phyloP scores from a whole-genome alignment of 129 eudicot genomes.

The Saposhnikovia divaricata region DNA sequence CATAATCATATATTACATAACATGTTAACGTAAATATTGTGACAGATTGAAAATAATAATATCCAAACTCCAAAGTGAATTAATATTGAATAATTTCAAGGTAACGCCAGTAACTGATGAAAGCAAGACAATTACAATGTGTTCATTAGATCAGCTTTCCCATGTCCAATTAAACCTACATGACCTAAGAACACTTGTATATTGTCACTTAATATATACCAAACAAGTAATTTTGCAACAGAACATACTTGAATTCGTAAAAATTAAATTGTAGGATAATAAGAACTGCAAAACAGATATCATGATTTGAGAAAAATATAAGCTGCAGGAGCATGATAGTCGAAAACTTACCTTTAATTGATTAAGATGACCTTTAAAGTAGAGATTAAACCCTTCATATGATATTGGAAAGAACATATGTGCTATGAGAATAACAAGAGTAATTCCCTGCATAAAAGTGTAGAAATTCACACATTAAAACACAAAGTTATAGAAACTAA shows the following conservation, averaged over 20 bases:
- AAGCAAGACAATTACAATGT: neutral
- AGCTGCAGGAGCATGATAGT: neutral
- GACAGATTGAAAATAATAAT: neutral
- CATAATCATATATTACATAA: neutral
- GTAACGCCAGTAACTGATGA: neutral
- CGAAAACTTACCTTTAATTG: conserved; percentile 52
- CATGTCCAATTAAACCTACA: neutral
- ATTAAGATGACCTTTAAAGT: conserved; percentile 62
- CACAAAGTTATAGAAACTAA: too few species aligned
- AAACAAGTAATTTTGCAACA: neutral
- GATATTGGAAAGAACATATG: conserved; percentile 65
- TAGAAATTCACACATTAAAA: too few species aligned
- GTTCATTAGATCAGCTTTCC: neutral
- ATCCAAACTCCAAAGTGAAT: neutral
- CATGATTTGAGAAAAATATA: neutral
- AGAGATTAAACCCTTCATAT: conserved; percentile 60
- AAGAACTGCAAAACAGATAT: neutral
- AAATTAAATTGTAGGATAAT: neutral
- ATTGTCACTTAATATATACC: neutral
- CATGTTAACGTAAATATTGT: too few species aligned
- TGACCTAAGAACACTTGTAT: neutral
- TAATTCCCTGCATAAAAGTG: conserved; percentile 59
- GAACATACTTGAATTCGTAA: neutral
- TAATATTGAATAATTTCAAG: neutral
- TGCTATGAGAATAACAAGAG: conserved; percentile 50